A percentile compares a stretch with the other conserved stretches of the same genome.
Conservation (phyloP, 805 yeast genomes). For the Vanderwaltozyma tropicalis region DNA sequence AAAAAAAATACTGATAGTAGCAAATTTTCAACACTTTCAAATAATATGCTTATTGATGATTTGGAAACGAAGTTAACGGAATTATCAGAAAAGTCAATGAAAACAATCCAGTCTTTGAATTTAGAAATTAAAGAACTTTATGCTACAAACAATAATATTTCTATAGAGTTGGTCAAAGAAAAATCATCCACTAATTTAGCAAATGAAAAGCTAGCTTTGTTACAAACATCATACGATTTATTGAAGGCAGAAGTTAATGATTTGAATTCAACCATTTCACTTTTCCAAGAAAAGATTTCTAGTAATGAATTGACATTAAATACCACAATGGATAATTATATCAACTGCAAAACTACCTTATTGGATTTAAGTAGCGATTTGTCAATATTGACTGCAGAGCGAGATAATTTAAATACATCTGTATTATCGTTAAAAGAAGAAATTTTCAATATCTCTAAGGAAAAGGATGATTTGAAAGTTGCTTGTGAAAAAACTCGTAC, state of each 20-base stretch:
- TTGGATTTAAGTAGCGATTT: constrained; percentile 37
- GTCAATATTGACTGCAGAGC: constrained; percentile 45
- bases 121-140: constrained; percentile 33
- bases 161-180: constrained; percentile 42
- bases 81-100: constrained; percentile 29
- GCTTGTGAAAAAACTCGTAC: no score
- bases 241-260: constrained; percentile 38
- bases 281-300: constrained; percentile 34
- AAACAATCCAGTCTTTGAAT: constrained; percentile 41
- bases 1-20: constrained; percentile 3
- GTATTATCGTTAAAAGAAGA: constrained; percentile 45
- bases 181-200: constrained; percentile 44
- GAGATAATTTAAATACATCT: constrained; percentile 39
- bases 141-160: constrained; percentile 36
- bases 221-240: constrained; percentile 32
- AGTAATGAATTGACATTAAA: constrained; percentile 42
- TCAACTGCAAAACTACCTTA: constrained; percentile 35
- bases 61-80: constrained; percentile 17
- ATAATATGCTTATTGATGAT: constrained; percentile 12
- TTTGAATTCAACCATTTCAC: constrained; percentile 30
- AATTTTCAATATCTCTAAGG: no score
- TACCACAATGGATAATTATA: constrained; percentile 42
- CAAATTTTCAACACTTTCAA: constrained; percentile 7
- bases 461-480: no score
- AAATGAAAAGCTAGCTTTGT: constrained; percentile 39